These are phyloP conservation scores for Apiospora rasikravindrae DNA, from an alignment of 2,329 filamentous ascomycete genomes.

Conservation along the genomic window DNA sequence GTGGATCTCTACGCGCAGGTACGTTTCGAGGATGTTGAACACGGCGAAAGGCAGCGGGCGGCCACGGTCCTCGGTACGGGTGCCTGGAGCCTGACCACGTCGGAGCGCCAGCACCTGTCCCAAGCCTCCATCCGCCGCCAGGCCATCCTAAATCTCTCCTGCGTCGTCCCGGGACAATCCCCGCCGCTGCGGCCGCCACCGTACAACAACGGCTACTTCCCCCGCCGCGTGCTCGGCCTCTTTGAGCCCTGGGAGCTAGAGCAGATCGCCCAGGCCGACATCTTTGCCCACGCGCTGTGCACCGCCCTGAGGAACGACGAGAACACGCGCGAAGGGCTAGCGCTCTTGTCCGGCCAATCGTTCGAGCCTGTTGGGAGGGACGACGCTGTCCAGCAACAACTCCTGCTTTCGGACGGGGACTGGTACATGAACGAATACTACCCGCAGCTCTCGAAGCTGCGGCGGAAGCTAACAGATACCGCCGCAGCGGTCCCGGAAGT, in stretches of 20 bases:
- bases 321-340: not conserved
- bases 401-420: not conserved
- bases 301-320: not conserved
- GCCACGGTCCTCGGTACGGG: too few species aligned
- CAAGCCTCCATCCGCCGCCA: conserved; percentile 4
- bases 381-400: too few species aligned
- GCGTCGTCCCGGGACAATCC: too few species aligned
- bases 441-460: not conserved
- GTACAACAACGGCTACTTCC: not conserved
- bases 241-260: conserved; percentile 15
- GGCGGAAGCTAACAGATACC: not conserved
- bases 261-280: conserved; percentile 10
- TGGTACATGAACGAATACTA: not conserved
- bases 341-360: too few species aligned
- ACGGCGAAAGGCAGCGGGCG: too few species aligned
- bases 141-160: not conserved
- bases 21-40: not conserved
- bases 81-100: not conserved
- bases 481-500: not conserved
- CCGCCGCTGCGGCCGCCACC: not conserved
- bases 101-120: not conserved
- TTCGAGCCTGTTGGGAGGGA: too few species aligned
- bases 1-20: not conserved
- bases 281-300: not conserved
- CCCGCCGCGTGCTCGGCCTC: not conserved